These are phyloP conservation scores for Nakazawaea peltata DNA, from an alignment of 805 yeast genomes.

Conservation along the genomic window DNA sequence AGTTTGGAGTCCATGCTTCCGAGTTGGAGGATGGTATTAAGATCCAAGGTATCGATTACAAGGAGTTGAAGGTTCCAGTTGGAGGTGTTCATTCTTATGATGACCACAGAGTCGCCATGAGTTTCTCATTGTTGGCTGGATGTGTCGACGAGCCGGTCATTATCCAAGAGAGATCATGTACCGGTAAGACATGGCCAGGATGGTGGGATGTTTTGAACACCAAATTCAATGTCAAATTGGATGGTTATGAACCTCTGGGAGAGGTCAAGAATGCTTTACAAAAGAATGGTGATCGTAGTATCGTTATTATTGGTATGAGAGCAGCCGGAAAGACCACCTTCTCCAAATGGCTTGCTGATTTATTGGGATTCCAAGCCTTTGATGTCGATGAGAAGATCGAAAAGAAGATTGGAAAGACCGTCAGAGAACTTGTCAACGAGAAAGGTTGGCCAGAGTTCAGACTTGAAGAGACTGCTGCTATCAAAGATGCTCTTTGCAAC, in stretches of 20 bases:
- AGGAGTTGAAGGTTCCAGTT: conserved; percentile 47
- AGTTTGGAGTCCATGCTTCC: conserved; percentile 80
- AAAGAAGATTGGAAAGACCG: conserved; percentile 35
- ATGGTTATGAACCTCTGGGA: conserved; percentile 57
- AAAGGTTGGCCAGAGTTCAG: conserved; percentile 91
- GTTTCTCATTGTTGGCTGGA: conserved; percentile 83
- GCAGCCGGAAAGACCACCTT: conserved; percentile 94
- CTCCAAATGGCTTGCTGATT: conserved; percentile 68
- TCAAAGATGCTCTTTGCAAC: conserved; percentile 38
- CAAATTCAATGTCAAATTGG: conserved; percentile 52
- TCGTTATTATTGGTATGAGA: conserved; percentile 91
- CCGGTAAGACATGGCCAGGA: conserved; percentile 99
- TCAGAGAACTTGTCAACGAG: conserved; percentile 52
- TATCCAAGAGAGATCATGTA: conserved; percentile 82
- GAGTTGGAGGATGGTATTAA: conserved; percentile 92
- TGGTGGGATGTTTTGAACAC: conserved; percentile 96
- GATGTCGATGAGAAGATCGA: conserved; percentile 79
- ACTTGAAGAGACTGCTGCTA: conserved; percentile 47
- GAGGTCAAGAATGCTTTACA: conserved; percentile 13
- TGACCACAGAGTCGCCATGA: conserved; percentile 98
- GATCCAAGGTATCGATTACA: conserved; percentile 58
- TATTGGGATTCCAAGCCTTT: conserved; percentile 56
- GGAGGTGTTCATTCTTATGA: conserved; percentile 73
- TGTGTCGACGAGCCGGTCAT: conserved; percentile 50
- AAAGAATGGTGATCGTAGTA: conserved; percentile 41